A percentile compares a stretch with the other conserved stretches of the same genome.
Evolutionary conservation across 192 early-diverging fungal species (phyloP).

Genomic region (Backusella mclennaniae): DNA sequence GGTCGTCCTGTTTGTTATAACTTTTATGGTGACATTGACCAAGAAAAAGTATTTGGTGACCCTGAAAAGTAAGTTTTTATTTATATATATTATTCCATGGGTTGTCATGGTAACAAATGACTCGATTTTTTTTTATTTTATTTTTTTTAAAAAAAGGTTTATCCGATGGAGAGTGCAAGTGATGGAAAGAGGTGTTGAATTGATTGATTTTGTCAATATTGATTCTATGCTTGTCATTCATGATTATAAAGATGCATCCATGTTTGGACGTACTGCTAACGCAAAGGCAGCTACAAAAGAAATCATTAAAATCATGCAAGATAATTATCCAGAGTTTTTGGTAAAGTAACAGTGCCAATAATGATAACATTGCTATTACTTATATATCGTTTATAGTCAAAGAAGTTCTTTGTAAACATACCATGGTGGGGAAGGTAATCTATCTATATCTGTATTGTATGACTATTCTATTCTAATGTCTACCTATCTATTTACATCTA

Average conservation of each 20-base stretch:
- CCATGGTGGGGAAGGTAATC: conserved; percentile 56
- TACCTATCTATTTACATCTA: neutral
- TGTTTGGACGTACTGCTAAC: conserved; percentile 47
- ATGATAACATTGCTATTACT: neutral
- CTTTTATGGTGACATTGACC: conserved; percentile 48
- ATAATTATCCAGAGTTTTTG: conserved; percentile 66
- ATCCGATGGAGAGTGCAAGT: conserved; percentile 63
- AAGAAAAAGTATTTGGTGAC: conserved; percentile 54
- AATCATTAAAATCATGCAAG: conserved; percentile 53
- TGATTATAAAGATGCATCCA: conserved; percentile 53
- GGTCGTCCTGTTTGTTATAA: conserved; percentile 64
- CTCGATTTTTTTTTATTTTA: neutral
- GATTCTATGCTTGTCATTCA: conserved; percentile 62
- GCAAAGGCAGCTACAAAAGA: conserved; percentile 52
- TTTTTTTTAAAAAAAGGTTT: conserved; percentile 36
- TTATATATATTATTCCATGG: neutral
- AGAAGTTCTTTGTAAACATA: conserved; percentile 61
- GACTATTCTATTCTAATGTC: no score
- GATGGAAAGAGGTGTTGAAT: conserved; percentile 53
- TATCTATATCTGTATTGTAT: no score
- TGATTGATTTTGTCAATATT: conserved; percentile 55
- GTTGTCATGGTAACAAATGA: neutral
- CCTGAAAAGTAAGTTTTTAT: conserved; percentile 30
- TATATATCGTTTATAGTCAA: conserved; percentile 7
- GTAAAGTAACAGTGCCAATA: conserved; percentile 15